Base-by-base conservation (phyloP, 345 rosid species). In the Raphanus sativus region DNA sequence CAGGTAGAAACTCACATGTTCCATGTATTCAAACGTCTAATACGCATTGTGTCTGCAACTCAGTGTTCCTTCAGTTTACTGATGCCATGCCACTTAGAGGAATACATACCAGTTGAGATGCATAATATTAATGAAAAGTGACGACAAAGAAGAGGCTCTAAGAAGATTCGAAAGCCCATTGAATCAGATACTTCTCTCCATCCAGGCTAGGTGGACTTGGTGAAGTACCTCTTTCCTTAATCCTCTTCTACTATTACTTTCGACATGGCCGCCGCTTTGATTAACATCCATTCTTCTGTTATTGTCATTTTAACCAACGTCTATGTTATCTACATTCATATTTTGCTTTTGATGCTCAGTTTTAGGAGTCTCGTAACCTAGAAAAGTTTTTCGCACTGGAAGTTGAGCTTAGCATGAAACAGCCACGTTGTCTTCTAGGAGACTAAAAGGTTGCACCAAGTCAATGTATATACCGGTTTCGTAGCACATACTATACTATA, bases 341-440 rank as follows among this genome's bases (percentile, higher is more conserved):
- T 1, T 21, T 21, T 21, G 21, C 21, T 21, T 21, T 21, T 21
- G 21, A 21, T 21, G 21, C 21, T 21, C 21, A 21, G 21, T 21
- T 21, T 21, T 21, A 21, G 21, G 91, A 24, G 76, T 77, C 92
- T 58, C 92, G 85, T 48, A 90, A 89, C 75, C 74, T 92, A 78
- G 84, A 85, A 61, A 74, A 28, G 64, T 94, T 86, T 80, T 97
- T 92, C n/a, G 91, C 84, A 40, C 86, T 94, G 25, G 90, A 92
- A 86, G 88, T 85, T 5, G 95, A 94, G 89, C 96, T 90, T 65
- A 88, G 98, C 88, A 87, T 92, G 98, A 82, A 94, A 69, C 97
- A 92, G 33, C 98, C 97, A 2, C 91, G 89, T 28, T 90, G 91
- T 82, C 83, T 91, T 71, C 86, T 94, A 0, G 97, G 97, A 34